These are phyloP conservation scores for Tetradesmus lagerheimii DNA, from an alignment of 139 green algal species.

Conservation along the genomic window DNA sequence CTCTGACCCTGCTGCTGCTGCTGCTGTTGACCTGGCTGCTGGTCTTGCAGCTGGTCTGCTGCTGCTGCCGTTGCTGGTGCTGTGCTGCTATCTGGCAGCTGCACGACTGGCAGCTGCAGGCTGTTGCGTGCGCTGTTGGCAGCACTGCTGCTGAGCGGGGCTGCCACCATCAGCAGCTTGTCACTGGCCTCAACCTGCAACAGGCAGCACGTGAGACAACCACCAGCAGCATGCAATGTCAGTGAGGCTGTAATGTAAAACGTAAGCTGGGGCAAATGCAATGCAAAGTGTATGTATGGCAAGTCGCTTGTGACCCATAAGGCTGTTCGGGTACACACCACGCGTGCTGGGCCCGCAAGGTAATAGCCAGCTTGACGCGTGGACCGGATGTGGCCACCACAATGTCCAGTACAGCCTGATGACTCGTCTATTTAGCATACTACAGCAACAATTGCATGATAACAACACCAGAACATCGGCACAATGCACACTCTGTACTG, in stretches of 20 bases:
- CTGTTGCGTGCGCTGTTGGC: constrained; percentile 28
- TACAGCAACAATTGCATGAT: too few species aligned
- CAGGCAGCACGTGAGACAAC: neutral
- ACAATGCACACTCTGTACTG: too few species aligned
- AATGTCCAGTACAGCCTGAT: neutral
- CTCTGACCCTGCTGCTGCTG: neutral
- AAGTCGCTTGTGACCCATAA: too few species aligned
- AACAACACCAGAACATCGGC: too few species aligned
- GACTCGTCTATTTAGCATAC: too few species aligned
- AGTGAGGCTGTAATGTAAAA: neutral
- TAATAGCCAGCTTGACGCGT: too few species aligned
- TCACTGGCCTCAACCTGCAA: constrained; percentile 42
- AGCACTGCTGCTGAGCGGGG: neutral
- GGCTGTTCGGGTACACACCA: too few species aligned
- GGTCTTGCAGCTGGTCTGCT: neutral
- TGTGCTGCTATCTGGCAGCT: neutral
- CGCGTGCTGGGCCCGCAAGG: too few species aligned
- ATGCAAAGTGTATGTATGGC: neutral
- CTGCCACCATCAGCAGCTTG: constrained; percentile 26
- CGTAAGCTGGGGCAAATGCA: neutral
- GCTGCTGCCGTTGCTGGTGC: neutral
- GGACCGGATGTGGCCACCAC: too few species aligned
- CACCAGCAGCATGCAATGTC: neutral
- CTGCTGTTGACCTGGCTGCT: neutral
- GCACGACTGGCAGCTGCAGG: neutral